Base-by-base conservation (phyloP, 106 monocot genomes). In the Narthecium ossifragum region DNA sequence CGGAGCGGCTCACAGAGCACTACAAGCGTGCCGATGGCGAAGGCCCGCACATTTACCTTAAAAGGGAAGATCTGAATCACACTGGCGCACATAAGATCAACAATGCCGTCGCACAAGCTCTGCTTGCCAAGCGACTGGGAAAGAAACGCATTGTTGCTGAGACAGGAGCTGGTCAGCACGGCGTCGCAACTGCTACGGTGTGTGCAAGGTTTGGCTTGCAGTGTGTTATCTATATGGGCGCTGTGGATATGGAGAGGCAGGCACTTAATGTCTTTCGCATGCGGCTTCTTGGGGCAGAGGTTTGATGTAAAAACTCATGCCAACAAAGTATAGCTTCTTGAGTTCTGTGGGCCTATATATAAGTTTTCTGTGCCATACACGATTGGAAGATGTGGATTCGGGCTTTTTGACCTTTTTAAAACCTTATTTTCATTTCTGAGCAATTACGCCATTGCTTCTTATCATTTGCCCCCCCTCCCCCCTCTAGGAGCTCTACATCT, bases 51-150 rank as follows among this genome's bases (percentile, higher is more conserved):
- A 62, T 88, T 45, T 88, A 84, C 62, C 46, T 88, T 20, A 88
- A 88, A 50, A 76, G 88, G 64, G 88, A 88, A 59, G 88, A 88
- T 55, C 84, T 88, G 28, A 88, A 84, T 64, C 84, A 88, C 70
- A 88, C 88, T 28, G 88, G 88, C 1, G 88, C 88, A 34, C 88
- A 88, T 68, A 88, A 83, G 55, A 88, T 88, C 45, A 88, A 88
- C 70, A 88, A 88, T 62, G 79, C 88, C 3, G 58, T 88, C 41
- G 88, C 76, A 31, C 88, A 88, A 55, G 88, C 80, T 17, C 62
- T 88, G 34, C 80, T 88, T 53, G 88, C 88, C 37, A 88, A 84
- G 57, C 73, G 64, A 30, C 64, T 88, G 6, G 88, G 88, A 25
- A 88, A 88, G 74, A 80, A 84, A 53, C 83, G 84, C 24, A 88